A percentile compares a stretch with the other conserved stretches of the same genome.
Evolutionary conservation across 2,329 filamentous ascomycete genomes (phyloP).

Genomic region (Dactylonectria estremocensis): DNA sequence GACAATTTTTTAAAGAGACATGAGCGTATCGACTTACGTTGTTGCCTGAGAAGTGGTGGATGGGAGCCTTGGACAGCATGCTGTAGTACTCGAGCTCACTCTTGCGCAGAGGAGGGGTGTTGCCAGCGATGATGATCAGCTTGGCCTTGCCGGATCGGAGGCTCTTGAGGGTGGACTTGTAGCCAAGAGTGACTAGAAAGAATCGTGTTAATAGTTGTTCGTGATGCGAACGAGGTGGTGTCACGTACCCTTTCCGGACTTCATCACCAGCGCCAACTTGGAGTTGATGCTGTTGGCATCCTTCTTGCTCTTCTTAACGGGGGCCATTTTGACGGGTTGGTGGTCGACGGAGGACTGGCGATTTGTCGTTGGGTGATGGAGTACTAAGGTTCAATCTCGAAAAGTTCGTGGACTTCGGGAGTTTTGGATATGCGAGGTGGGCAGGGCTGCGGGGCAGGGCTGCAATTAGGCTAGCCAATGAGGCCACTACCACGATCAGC

Average conservation of each 20-base stretch:
- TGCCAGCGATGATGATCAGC: slow-evolving; percentile 93
- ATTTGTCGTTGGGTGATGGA: slow-evolving; percentile 53
- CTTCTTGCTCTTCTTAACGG: slow-evolving; percentile 87
- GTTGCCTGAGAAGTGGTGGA: slow-evolving; percentile 98
- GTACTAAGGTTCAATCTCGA: slow-evolving; percentile 45
- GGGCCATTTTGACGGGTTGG: slow-evolving; percentile 73
- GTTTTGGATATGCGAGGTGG: slow-evolving; percentile 44
- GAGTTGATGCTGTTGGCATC: slow-evolving; percentile 80
- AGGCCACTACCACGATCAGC: slow-evolving; percentile 12
- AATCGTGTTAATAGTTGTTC: slow-evolving; percentile 32
- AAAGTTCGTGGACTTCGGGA: slow-evolving; percentile 46
- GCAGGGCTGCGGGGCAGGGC: slow-evolving; percentile 43
- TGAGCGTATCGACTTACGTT: slow-evolving; percentile 82
- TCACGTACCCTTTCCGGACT: slow-evolving; percentile 80
- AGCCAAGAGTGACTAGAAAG: slow-evolving; percentile 57
- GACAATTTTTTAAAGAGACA: slow-evolving; percentile 30
- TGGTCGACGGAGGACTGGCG: slow-evolving; percentile 50
- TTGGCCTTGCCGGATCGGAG: slow-evolving; percentile 98
- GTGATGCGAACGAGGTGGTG: neutral
- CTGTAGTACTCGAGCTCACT: slow-evolving; percentile 96
- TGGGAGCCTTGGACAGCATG: slow-evolving; percentile 93
- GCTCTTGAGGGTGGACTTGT: slow-evolving; percentile 77
- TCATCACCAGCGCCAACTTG: slow-evolving; percentile 75
- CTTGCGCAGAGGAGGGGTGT: slow-evolving; percentile 98
- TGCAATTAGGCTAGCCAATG: slow-evolving; percentile 47